A percentile compares a stretch with the other conserved stretches of the same genome.
phyloP scores from a whole-genome alignment of 345 rosid species.

The Combretum micranthum region DNA sequence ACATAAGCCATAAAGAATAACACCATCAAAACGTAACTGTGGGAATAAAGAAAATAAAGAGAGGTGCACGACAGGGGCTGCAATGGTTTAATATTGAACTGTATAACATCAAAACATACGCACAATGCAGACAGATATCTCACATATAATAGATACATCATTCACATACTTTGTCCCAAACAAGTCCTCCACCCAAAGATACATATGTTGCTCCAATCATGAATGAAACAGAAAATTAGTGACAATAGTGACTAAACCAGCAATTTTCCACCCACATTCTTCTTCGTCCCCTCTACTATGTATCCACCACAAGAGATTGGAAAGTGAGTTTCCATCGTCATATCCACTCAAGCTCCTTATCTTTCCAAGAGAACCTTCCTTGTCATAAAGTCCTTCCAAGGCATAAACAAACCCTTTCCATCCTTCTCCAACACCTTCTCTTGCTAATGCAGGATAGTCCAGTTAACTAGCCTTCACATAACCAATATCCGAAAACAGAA shows the following conservation, averaged over 20 bases:
- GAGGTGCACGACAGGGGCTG: too few species aligned
- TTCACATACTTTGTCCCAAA: too few species aligned
- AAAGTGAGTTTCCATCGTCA: constrained; percentile 78
- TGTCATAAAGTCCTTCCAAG: constrained; percentile 65
- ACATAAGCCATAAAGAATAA: too few species aligned
- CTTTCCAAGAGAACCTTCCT: constrained; percentile 58
- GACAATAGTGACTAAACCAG: constrained; percentile 67
- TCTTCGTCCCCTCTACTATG: constrained; percentile 50
- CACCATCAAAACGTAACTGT: too few species aligned
- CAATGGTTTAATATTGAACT: too few species aligned
- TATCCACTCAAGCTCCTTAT: constrained; percentile 39
- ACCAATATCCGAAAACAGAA: constrained; percentile 56
- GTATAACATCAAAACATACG: too few species aligned
- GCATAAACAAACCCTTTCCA: constrained; percentile 92
- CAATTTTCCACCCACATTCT: constrained; percentile 55
- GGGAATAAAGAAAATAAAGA: too few species aligned
- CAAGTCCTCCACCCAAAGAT: too few species aligned
- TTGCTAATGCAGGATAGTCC: constrained; percentile 68
- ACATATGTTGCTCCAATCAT: too few species aligned
- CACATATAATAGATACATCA: too few species aligned
- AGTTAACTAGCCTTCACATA: constrained; percentile 61
- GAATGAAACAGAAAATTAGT: constrained; percentile 21
- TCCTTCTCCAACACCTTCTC: constrained; percentile 77
- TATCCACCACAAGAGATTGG: constrained; percentile 89
- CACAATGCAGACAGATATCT: too few species aligned